Base-by-base conservation (phyloP, 129 eudicot species). In the Silybum marianum region DNA sequence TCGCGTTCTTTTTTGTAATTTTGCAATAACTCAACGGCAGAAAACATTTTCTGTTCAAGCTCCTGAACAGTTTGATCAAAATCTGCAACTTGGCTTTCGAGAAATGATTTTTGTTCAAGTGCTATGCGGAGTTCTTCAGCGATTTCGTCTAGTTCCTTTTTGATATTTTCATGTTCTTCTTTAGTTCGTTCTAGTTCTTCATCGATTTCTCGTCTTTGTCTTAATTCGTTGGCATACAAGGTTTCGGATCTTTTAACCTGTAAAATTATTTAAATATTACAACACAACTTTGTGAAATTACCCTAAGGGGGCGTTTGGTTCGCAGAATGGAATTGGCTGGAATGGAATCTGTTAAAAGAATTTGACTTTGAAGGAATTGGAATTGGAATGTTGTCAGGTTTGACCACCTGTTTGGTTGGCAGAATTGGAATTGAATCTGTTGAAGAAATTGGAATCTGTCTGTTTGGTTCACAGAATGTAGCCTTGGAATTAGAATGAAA, bases 1-100 rank as follows among this genome's bases (percentile, higher is more conserved):
- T 94, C 98, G 70, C 93, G 89, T 72, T 94, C 98, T 76, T 82
- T 87, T 85, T 91, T 94, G 93, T 85, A 91, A 48, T 69, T 88
- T 25, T 91, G 90, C 69, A 94, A 77, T 72, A 90, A 81, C 24
- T 90, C 95, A 39, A 94, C 95, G 38, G 97, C 97, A 51, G 93
- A 78, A 51, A 83, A 84, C 81, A 94, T 87, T 78, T 94, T 94
- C 36, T 88, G 90, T 65, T 94, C 93, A 58, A 94, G 79, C 23
- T 94, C 95, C 67, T 86, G 86, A 58, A 90, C 88, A 23, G 72
- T 75, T 48, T 51, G 84, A 84, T 90, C 88, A 51, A 91, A 86
- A 51, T 78, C 77, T 9, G 78, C 83, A 67, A 91, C 81, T 86
- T 87, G 91, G 75, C 67, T 60, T 80, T 90, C 93, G 46, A 94